These are phyloP conservation scores for Vigna trinervia DNA, from an alignment of 306 rosid species.

Conservation along the genomic window DNA sequence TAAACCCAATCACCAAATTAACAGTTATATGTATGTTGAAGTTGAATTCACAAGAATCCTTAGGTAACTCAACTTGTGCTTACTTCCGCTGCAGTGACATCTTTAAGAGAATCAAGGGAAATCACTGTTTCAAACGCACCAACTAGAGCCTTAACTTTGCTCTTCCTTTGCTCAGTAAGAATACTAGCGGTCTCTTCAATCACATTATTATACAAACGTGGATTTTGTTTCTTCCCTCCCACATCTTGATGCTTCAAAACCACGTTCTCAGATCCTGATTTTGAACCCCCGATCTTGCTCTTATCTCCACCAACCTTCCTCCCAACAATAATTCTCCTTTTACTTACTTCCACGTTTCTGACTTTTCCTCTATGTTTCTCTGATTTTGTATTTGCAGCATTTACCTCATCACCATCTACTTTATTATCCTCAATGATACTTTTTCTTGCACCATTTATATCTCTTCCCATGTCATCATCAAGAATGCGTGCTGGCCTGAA, in stretches of 20 bases:
- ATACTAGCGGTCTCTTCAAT: conserved; percentile 94
- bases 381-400: conserved; percentile 42
- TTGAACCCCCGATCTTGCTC: conserved; percentile 44
- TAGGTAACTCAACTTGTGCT: conserved; percentile 46
- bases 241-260: conserved; percentile 70
- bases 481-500: conserved; percentile 60
- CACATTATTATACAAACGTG: conserved; percentile 76
- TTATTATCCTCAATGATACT: conserved; percentile 37
- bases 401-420: conserved; percentile 49
- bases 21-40: conserved; percentile 17
- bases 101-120: conserved; percentile 70
- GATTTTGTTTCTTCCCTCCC: conserved; percentile 59
- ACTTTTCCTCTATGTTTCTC: conserved; percentile 48
- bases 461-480: conserved; percentile 50
- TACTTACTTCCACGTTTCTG: conserved; percentile 51
- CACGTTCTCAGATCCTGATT: conserved; percentile 58
- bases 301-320: conserved; percentile 47
- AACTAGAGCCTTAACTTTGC: conserved; percentile 93
- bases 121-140: conserved; percentile 93
- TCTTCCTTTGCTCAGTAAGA: conserved; percentile 74
- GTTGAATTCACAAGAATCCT: conserved; percentile 29
- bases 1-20: not conserved
- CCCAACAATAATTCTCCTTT: conserved; percentile 47
- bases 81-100: conserved; percentile 43
- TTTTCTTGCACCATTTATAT: conserved; percentile 41